These are phyloP conservation scores for Penicillium paxilli DNA, from an alignment of 495 filamentous ascomycete species.

Conservation along the genomic window DNA sequence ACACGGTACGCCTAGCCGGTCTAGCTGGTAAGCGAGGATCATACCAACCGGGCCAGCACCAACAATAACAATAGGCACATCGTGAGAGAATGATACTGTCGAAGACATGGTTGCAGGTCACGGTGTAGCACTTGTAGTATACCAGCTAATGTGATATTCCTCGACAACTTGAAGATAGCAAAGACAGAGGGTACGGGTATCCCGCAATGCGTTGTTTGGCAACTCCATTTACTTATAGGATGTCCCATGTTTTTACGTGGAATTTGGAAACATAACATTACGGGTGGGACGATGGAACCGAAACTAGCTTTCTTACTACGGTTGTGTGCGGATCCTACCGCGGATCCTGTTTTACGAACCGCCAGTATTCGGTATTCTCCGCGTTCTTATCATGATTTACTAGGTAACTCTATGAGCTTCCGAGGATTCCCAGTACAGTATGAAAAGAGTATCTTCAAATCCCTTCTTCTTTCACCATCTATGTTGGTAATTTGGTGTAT, in stretches of 20 bases:
- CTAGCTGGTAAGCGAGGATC: constrained; percentile 18
- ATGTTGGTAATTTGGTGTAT: too few species aligned
- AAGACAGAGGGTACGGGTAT: background rate
- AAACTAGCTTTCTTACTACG: background rate
- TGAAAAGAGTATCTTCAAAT: too few species aligned
- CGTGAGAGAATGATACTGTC: background rate
- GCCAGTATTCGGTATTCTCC: background rate
- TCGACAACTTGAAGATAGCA: background rate
- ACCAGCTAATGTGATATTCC: background rate
- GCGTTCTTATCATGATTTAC: background rate
- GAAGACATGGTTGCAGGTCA: background rate
- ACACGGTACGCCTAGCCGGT: constrained; percentile 12
- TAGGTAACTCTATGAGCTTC: too few species aligned
- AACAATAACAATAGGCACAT: constrained; percentile 13
- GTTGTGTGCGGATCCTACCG: background rate
- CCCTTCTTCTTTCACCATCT: too few species aligned
- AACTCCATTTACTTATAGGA: background rate
- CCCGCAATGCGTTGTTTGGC: background rate
- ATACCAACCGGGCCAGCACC: constrained; percentile 24
- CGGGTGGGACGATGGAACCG: background rate
- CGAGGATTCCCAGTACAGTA: too few species aligned
- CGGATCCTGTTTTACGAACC: background rate
- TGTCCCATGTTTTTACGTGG: background rate
- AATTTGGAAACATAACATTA: background rate
- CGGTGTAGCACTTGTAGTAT: too few species aligned